Percentiles rank a stretch among this genome's conserved stretches.
phyloP scores from a whole-genome alignment of 2,329 filamentous ascomycete species.

The Fusarium sp. region DNA sequence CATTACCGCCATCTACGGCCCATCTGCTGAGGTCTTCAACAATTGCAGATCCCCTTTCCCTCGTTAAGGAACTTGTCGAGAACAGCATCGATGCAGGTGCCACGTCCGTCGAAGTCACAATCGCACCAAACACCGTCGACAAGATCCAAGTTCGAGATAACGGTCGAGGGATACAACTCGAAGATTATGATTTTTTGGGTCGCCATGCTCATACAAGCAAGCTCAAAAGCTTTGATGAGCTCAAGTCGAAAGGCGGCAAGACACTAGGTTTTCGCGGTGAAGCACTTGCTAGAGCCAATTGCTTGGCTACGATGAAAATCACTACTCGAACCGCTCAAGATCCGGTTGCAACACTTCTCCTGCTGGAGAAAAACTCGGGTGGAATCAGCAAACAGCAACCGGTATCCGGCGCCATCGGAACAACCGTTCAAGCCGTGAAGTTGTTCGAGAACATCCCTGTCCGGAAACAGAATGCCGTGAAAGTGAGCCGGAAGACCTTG shows the following conservation, averaged over 20 bases:
- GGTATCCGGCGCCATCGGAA: slow-evolving; percentile 71
- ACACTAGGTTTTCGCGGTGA: slow-evolving; percentile 82
- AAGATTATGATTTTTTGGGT: slow-evolving; percentile 72
- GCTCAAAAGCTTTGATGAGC: slow-evolving; percentile 70
- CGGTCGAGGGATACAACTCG: slow-evolving; percentile 73
- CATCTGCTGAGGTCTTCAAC: slow-evolving; percentile 70
- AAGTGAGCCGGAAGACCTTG: slow-evolving; percentile 67
- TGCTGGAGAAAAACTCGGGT: slow-evolving; percentile 52
- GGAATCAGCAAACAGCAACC: slow-evolving; percentile 48
- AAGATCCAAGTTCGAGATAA: slow-evolving; percentile 78
- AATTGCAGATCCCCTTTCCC: slow-evolving; percentile 67
- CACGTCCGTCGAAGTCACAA: slow-evolving; percentile 70
- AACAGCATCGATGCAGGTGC: slow-evolving; percentile 80
- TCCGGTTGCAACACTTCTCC: slow-evolving; percentile 63
- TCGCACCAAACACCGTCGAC: slow-evolving; percentile 74
- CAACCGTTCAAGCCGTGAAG: slow-evolving; percentile 69
- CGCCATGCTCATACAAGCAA: slow-evolving; percentile 80
- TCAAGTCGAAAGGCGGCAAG: slow-evolving; percentile 64
- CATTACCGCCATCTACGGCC: slow-evolving; percentile 61
- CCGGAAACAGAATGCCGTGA: slow-evolving; percentile 67
- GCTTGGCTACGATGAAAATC: slow-evolving; percentile 68
- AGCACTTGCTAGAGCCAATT: slow-evolving; percentile 73
- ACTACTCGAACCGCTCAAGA: slow-evolving; percentile 73
- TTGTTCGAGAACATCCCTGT: slow-evolving; percentile 73
- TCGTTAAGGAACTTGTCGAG: slow-evolving; percentile 82